phyloP scores from a whole-genome alignment of 345 rosid species.

The Aethionema arabicum region DNA sequence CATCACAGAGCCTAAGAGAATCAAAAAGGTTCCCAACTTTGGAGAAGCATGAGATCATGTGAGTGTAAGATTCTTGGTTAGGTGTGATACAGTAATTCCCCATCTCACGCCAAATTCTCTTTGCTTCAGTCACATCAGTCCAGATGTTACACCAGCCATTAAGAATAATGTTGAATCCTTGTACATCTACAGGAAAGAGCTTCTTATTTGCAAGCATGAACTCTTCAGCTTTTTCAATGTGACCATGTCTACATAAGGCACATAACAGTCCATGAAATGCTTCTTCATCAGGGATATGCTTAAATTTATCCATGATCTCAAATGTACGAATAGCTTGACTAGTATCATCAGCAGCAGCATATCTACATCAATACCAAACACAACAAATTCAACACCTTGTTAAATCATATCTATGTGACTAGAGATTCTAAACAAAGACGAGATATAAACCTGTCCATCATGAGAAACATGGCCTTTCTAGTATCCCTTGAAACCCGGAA shows the following conservation, averaged over 20 bases:
- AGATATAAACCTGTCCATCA: slow-evolving; percentile 74
- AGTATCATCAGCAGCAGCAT: slow-evolving; percentile 74
- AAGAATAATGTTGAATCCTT: slow-evolving; percentile 71
- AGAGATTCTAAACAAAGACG: slow-evolving; percentile 5
- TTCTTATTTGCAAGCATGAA: slow-evolving; percentile 77
- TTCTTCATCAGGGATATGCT: slow-evolving; percentile 69
- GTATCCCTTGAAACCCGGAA: slow-evolving; percentile 48
- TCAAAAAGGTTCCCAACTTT: slow-evolving; percentile 82
- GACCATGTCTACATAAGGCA: slow-evolving; percentile 69
- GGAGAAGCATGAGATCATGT: slow-evolving; percentile 84
- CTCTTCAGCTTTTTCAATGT: slow-evolving; percentile 93
- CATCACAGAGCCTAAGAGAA: slow-evolving; percentile 74
- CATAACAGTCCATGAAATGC: slow-evolving; percentile 54
- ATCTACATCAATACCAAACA: slow-evolving; percentile 44
- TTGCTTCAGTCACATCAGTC: slow-evolving; percentile 72
- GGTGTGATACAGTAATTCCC: slow-evolving; percentile 64
- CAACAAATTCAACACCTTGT: slow-evolving; percentile 18
- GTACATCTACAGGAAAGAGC: slow-evolving; percentile 61
- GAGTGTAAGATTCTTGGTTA: slow-evolving; percentile 56
- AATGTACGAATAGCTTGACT: slow-evolving; percentile 71
- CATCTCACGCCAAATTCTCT: slow-evolving; percentile 90
- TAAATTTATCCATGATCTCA: slow-evolving; percentile 72
- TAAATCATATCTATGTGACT: slow-evolving; percentile 5
- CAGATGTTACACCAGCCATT: slow-evolving; percentile 75
- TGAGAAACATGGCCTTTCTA: slow-evolving; percentile 64